These are phyloP conservation scores for Salisapilia sapeloensis DNA, from an alignment of 352 stramenopile species.

Conservation along the genomic window DNA sequence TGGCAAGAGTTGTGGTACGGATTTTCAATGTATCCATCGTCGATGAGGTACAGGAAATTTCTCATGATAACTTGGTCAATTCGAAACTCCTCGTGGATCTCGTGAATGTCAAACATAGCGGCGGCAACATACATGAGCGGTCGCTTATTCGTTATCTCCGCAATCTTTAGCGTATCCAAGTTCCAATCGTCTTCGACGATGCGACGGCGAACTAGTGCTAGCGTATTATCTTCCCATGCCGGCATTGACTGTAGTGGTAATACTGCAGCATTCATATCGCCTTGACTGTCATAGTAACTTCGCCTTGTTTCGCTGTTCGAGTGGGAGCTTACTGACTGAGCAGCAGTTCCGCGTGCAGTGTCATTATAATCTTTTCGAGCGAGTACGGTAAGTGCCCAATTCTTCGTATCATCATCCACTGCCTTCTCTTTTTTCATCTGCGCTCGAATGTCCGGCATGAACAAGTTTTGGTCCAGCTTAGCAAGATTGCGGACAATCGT, in stretches of 20 bases:
- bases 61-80: slow-evolving; percentile 61
- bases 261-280: slow-evolving; percentile 3
- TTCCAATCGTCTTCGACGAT: slow-evolving; percentile 61
- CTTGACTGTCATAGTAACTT: slow-evolving; percentile 35
- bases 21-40: slow-evolving; percentile 67
- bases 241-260: slow-evolving; percentile 34
- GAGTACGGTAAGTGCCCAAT: slow-evolving; percentile 54
- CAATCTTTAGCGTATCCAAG: slow-evolving; percentile 43
- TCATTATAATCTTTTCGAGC: slow-evolving; percentile 62
- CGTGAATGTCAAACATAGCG: slow-evolving; percentile 71
- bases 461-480: slow-evolving; percentile 69
- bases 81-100: slow-evolving; percentile 52
- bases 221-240: slow-evolving; percentile 27
- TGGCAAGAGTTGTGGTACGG: slow-evolving; percentile 76
- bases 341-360: slow-evolving; percentile 24
- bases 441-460: slow-evolving; percentile 65
- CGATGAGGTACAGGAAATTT: slow-evolving; percentile 67
- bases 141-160: slow-evolving; percentile 39
- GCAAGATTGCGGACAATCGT: slow-evolving; percentile 56
- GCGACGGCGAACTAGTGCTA: slow-evolving; percentile 20
- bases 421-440: slow-evolving; percentile 57
- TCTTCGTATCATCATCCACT: slow-evolving; percentile 62
- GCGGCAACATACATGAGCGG: slow-evolving; percentile 73
- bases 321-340: slow-evolving; percentile 49
- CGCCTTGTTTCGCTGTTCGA: slow-evolving; percentile 42